phyloP scores from a whole-genome alignment of 257 asterid species.

The Gardenia jasminoides region DNA sequence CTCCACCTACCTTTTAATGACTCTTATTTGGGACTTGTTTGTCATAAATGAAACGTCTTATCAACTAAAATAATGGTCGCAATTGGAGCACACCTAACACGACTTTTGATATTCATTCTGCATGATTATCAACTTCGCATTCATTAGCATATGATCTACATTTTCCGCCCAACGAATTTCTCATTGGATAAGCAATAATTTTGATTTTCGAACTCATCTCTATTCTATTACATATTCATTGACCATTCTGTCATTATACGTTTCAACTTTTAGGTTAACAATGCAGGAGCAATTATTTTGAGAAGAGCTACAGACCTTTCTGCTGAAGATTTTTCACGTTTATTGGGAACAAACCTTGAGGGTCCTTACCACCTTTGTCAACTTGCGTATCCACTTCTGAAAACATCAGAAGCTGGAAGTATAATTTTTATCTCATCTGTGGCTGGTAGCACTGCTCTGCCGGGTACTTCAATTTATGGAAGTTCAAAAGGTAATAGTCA shows the following conservation, averaged over 20 bases:
- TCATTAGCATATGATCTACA: too few species aligned
- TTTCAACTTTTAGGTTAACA: constrained; percentile 42
- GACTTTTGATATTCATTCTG: too few species aligned
- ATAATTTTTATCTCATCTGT: constrained; percentile 66
- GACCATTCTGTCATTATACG: neutral
- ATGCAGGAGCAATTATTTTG: constrained; percentile 46
- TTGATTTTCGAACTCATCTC: too few species aligned
- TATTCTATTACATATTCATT: neutral
- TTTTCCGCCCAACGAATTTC: too few species aligned
- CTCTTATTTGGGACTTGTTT: too few species aligned
- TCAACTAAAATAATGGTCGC: too few species aligned
- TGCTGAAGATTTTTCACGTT: constrained; percentile 38
- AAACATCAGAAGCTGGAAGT: constrained; percentile 46
- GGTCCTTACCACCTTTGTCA: constrained; percentile 56
- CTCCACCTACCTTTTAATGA: too few species aligned
- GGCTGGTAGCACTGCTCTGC: constrained; percentile 54
- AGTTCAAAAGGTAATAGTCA: constrained; percentile 47
- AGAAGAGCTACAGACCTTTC: constrained; percentile 40
- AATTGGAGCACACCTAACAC: too few species aligned
- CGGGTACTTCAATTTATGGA: constrained; percentile 56
- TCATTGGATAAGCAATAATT: too few species aligned
- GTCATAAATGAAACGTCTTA: too few species aligned
- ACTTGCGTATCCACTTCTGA: constrained; percentile 54
- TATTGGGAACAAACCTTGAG: constrained; percentile 56
- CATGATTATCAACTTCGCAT: too few species aligned